These are phyloP conservation scores for Cokeromyces recurvatus DNA, from an alignment of 371 early-diverging fungal species.

Conservation along the genomic window DNA sequence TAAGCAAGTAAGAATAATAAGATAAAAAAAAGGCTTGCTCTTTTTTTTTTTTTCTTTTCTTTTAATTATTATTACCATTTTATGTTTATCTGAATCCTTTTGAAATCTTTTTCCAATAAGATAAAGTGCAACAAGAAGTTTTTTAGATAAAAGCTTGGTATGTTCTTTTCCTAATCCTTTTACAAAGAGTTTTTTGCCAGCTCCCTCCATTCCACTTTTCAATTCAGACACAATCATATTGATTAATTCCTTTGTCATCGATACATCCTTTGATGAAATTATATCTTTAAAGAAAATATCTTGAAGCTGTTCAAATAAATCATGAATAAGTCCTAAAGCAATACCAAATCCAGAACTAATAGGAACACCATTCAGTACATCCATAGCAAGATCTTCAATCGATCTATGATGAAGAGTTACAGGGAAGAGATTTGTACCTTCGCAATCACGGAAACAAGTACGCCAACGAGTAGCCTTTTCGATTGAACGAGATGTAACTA, in stretches of 20 bases:
- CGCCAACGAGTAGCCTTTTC: conserved; percentile 31
- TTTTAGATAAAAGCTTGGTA: conserved; percentile 20
- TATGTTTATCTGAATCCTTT: conserved; percentile 12
- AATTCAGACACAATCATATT: conserved; percentile 9
- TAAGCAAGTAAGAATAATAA: neutral
- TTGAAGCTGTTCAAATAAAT: conserved; percentile 18
- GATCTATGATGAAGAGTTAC: conserved; percentile 10
- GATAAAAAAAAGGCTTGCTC: no score
- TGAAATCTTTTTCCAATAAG: conserved; percentile 27
- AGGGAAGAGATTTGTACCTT: conserved; percentile 24
- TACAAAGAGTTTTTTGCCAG: conserved; percentile 6
- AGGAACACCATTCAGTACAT: conserved; percentile 26
- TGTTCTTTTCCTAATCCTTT: conserved; percentile 12
- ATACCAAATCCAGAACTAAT: conserved; percentile 19
- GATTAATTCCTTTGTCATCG: conserved; percentile 7
- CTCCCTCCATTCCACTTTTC: conserved; percentile 7
- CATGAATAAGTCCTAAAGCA: conserved; percentile 18
- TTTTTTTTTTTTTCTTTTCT: no score
- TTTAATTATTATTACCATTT: conserved; percentile 5
- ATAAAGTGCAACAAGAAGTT: conserved; percentile 24
- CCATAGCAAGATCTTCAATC: conserved; percentile 19
- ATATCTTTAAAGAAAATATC: conserved; percentile 11
- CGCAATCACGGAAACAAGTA: conserved; percentile 31
- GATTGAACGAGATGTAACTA: conserved; percentile 14
- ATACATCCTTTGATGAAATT: conserved; percentile 2